Base-by-base conservation (phyloP, 176 grass and related monocot genomes). In the Musa schizocarpa region DNA sequence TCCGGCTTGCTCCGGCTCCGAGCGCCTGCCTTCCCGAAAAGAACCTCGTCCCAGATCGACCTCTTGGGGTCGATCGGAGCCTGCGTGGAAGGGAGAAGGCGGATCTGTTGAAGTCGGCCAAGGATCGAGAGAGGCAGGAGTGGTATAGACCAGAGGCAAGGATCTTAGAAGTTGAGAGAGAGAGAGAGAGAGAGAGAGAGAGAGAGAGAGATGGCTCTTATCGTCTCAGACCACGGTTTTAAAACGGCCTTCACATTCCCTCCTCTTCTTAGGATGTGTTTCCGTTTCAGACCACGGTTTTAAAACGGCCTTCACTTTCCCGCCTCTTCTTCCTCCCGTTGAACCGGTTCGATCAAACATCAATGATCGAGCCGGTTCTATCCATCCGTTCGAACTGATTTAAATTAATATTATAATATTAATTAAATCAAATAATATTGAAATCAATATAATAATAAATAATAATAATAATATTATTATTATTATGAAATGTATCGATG, bases 1-100 rank as follows among this genome's bases (percentile, higher is more conserved):
- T 63, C 50, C 19, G 19, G 48, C n/a, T 2, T 19, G 20, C 59
- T 65, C 8, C 11, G 34, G 34, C 0, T 43, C 3, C 34, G 21
- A 14, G 58, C 63, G 13, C 66, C 69, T 22, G 53, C 71, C 59
- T 65, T 86, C 76, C 81, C 82, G 19, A 97, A 87, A 17, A 93
- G 83, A 70, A 73, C 88, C 75, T 86, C 78, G 58, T 97, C 83
- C 86, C 89, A 89, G 7, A 67, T 81, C 77, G 87, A 63, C 67
- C 82, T 83, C 23, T 73, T 20, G 43, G 58, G 54, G 9, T 56
- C 43, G 0, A 57, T 1, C 1, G 66, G 11, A 4, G 78, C 13
- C 8, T 50, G 14, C 11, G 6, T 20, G 50, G 49, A 57, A 73
- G 69, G 68, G 69, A 80, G 22, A 53, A 73, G 7, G 51, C 68